These are phyloP conservation scores for Xylaria longipes DNA, from an alignment of 495 filamentous ascomycete genomes.

Conservation along the genomic window DNA sequence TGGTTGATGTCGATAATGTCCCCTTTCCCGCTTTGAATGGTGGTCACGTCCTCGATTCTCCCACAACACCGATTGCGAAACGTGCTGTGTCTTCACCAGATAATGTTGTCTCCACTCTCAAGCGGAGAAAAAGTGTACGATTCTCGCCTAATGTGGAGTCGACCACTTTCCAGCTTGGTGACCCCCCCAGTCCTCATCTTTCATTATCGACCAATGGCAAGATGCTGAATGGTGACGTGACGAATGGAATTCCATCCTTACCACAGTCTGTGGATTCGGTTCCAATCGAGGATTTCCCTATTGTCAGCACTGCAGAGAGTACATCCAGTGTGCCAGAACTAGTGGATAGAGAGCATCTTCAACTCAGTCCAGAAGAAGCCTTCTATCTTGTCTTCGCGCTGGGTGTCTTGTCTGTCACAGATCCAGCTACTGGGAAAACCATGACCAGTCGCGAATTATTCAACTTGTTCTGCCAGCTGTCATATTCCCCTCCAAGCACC, in stretches of 20 bases:
- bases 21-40: not conserved
- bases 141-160: slow-evolving; percentile 68
- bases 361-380: slow-evolving; percentile 86
- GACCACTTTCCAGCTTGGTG: slow-evolving; percentile 57
- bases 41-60: not conserved
- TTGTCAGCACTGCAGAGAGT: not conserved
- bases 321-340: slow-evolving; percentile 44
- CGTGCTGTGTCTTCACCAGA: not conserved
- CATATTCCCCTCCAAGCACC: slow-evolving; percentile 68
- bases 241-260: slow-evolving; percentile 23
- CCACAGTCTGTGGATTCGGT: slow-evolving; percentile 26
- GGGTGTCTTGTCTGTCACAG: slow-evolving; percentile 73
- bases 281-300: slow-evolving; percentile 8
- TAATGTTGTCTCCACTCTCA: slow-evolving; percentile 21
- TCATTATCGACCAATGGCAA: slow-evolving; percentile 29
- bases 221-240: not conserved
- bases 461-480: slow-evolving; percentile 67
- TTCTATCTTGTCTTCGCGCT: slow-evolving; percentile 89
- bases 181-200: slow-evolving; percentile 50
- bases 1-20: not conserved
- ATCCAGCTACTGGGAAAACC: slow-evolving; percentile 56
- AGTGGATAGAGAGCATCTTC: slow-evolving; percentile 85
- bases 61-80: not conserved
- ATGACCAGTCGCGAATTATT: slow-evolving; percentile 63
- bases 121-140: slow-evolving; percentile 64